These are phyloP conservation scores for Entomortierella parvispora DNA, from an alignment of 192 early-diverging fungal genomes.

Conservation along the genomic window DNA sequence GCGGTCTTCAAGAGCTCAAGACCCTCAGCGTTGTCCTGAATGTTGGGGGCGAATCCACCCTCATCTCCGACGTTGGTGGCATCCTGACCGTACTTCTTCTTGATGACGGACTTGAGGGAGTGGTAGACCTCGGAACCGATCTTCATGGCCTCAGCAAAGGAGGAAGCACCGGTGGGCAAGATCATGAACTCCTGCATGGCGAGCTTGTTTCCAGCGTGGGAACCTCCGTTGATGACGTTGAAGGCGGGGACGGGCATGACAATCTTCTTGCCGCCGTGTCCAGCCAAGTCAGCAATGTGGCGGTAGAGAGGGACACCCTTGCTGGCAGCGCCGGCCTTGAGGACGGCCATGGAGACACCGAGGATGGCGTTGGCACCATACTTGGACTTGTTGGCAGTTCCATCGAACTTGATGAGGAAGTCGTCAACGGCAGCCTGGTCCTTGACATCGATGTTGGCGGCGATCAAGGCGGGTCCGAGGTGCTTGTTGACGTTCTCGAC, in stretches of 20 bases:
- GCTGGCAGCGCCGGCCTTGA: constrained; percentile 93
- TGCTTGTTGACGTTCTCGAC: constrained; percentile 90
- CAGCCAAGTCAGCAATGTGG: constrained; percentile 93
- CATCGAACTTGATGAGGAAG: constrained; percentile 92
- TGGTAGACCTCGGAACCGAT: constrained; percentile 99
- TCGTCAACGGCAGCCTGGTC: constrained; percentile 92
- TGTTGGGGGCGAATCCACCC: constrained; percentile 99
- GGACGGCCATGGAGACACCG: constrained; percentile 96
- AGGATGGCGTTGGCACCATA: constrained; percentile 98
- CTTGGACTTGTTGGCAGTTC: constrained; percentile 95
- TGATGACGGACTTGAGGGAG: constrained; percentile 95
- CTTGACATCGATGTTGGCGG: constrained; percentile 83
- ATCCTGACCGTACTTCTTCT: constrained; percentile 98
- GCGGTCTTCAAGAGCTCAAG: constrained; percentile 90
- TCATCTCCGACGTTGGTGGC: constrained; percentile 99
- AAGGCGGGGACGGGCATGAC: constrained; percentile 96
- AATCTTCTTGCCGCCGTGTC: constrained; percentile 78
- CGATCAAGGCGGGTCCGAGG: constrained; percentile 87
- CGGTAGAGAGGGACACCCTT: constrained; percentile 95
- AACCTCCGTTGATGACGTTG: constrained; percentile 99
- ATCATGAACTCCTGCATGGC: constrained; percentile 99
- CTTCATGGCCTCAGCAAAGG: constrained; percentile 96
- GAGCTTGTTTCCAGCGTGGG: constrained; percentile 99
- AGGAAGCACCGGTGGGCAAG: constrained; percentile 91
- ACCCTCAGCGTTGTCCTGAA: constrained; percentile 96